phyloP scores from a whole-genome alignment of 768 basidiomycete species.

The Termitomyces heimii region DNA sequence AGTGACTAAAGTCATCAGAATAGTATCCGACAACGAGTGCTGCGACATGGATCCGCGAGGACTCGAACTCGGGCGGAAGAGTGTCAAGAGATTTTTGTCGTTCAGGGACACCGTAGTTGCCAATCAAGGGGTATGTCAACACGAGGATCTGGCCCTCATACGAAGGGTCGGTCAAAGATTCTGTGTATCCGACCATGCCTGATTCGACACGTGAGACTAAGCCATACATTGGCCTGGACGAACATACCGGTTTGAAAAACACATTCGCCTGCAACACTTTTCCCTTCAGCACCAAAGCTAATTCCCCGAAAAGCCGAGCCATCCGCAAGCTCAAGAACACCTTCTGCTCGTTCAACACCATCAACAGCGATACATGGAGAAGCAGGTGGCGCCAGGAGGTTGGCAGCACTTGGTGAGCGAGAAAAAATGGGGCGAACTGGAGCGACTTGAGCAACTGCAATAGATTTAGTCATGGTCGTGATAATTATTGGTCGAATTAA shows the following conservation, averaged over 20 bases:
- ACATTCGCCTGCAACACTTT: conserved; percentile 94
- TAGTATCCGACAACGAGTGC: conserved; percentile 92
- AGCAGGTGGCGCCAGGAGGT: conserved; percentile 29
- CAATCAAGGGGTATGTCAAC: conserved; percentile 93
- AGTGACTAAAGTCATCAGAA: conserved; percentile 92
- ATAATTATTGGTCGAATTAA: conserved; percentile 12
- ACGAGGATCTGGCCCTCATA: conserved; percentile 98
- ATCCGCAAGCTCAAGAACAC: conserved; percentile 85
- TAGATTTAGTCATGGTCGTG: conserved; percentile 15
- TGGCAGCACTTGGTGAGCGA: conserved; percentile 35
- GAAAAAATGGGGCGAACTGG: conserved; percentile 36
- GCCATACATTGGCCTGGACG: not conserved
- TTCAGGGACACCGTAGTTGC: conserved; percentile 95
- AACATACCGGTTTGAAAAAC: conserved; percentile 96
- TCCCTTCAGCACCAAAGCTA: conserved; percentile 89
- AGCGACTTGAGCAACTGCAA: conserved; percentile 16
- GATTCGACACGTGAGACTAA: conserved; percentile 10
- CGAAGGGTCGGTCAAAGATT: conserved; percentile 96
- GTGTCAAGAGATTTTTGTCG: conserved; percentile 46
- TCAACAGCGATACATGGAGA: conserved; percentile 24
- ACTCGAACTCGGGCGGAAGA: conserved; percentile 83
- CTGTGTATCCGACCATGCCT: conserved; percentile 99
- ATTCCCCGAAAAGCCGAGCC: conserved; percentile 85
- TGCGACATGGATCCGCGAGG: conserved; percentile 88
- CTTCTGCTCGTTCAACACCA: conserved; percentile 35